A percentile compares a stretch with the other conserved stretches of the same genome.
These are phyloP conservation scores for Cicer bijugum DNA, from an alignment of 306 rosid genomes.

Conservation along the genomic window DNA sequence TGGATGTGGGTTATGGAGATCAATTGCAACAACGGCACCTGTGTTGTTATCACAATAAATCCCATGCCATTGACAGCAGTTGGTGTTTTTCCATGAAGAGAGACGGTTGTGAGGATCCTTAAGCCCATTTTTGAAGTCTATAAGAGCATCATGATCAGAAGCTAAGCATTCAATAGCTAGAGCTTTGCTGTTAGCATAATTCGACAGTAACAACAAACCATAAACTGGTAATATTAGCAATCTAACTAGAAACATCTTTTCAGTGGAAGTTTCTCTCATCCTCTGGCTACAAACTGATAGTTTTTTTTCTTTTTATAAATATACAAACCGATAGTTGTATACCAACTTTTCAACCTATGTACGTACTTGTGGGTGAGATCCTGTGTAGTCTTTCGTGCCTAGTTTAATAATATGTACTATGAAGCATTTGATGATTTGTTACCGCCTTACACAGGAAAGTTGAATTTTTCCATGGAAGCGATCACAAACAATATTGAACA, in stretches of 20 bases:
- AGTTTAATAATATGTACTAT: no score
- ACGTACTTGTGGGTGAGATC: no score
- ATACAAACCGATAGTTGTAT: no score
- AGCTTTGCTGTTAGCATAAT: conserved; percentile 3
- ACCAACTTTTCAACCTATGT: no score
- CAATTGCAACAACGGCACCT: conserved; percentile 49
- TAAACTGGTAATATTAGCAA: conserved; percentile 21
- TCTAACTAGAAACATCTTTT: conserved; percentile 21
- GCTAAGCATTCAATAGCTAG: conserved; percentile 36
- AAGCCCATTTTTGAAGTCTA: conserved; percentile 56
- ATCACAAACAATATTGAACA: no score
- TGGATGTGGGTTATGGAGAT: conserved; percentile 50
- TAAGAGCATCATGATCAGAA: conserved; percentile 48
- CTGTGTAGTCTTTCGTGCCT: no score
- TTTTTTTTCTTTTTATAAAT: no score
- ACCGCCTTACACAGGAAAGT: no score
- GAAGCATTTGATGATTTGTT: no score
- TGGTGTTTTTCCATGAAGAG: conserved; percentile 47
- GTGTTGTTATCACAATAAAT: conserved; percentile 49
- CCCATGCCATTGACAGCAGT: conserved; percentile 20
- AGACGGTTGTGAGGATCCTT: conserved; percentile 47
- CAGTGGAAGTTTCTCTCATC: conserved; percentile 29
- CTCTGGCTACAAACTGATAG: background rate
- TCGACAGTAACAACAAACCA: background rate
- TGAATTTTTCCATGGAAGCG: no score